These are phyloP conservation scores for Imleria badia DNA, from an alignment of 768 basidiomycete species.

Conservation along the genomic window DNA sequence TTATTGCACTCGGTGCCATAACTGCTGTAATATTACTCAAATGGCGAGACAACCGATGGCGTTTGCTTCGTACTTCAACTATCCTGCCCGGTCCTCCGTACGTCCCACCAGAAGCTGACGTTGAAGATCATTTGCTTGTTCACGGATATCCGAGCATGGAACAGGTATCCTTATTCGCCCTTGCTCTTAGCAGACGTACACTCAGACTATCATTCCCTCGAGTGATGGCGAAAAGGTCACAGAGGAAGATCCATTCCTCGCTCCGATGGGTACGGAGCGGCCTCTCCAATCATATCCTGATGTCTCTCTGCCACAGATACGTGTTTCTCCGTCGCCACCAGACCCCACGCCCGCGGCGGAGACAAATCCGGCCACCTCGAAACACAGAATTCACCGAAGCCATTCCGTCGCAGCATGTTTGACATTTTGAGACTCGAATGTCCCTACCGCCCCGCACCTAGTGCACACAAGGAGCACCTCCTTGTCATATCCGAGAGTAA, in stretches of 20 bases:
- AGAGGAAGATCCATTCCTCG: slow-evolving; percentile 26
- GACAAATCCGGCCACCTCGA: neutral
- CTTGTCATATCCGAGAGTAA: no score
- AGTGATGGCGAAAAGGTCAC: slow-evolving; percentile 22
- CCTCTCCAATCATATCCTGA: neutral
- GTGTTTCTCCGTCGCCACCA: neutral
- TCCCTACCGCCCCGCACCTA: neutral
- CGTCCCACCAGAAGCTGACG: slow-evolving; percentile 17
- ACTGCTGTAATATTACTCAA: slow-evolving; percentile 7
- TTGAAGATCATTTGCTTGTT: slow-evolving; percentile 13
- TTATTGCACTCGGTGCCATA: slow-evolving; percentile 24
- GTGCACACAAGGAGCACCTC: neutral
- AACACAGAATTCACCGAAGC: slow-evolving; percentile 6
- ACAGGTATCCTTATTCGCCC: slow-evolving; percentile 23
- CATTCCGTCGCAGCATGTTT: slow-evolving; percentile 23
- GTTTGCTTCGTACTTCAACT: slow-evolving; percentile 14
- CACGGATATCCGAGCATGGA: slow-evolving; percentile 27
- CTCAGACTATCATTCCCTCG: slow-evolving; percentile 20
- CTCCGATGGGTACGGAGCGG: neutral
- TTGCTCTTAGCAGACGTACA: slow-evolving; percentile 1
- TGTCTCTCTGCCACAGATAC: slow-evolving; percentile 2
- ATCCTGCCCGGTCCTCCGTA: slow-evolving; percentile 29
- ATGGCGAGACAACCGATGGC: slow-evolving; percentile 5
- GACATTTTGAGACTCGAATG: slow-evolving; percentile 23
- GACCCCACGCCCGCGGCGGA: neutral